Base-by-base conservation (phyloP, 2,329 filamentous ascomycete genomes). In the Akanthomyces lecanii region DNA sequence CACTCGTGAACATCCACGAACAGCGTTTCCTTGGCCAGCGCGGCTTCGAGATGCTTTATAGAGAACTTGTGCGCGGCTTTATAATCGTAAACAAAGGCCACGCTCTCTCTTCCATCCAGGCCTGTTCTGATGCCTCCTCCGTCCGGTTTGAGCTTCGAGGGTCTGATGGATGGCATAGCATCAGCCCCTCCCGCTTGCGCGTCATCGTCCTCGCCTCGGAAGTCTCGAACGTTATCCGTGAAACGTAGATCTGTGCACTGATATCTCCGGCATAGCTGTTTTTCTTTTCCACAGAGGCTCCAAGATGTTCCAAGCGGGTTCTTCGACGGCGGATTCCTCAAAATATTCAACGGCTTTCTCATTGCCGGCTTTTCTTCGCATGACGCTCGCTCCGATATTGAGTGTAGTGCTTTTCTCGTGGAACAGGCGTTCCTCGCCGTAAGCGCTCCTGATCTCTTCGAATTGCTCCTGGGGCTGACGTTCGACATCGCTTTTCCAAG, bases 61-160 rank as follows among this genome's bases (percentile, higher is more conserved):
- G 61, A 47, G n/a, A 63, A n/a, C 53, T 63, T 63, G 23, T 63
- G 45, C 7, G 53, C 33, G 23, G 61, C 53, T 18, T 62, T 62
- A 33, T 62, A 62, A 21, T 62, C 40, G 33, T 47, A 62, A 1
- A 48, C 30, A 40, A 62, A 62, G 45, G 48, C 48, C 14, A 38
- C 7, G 23, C 50, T 62, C 59, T 62, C 25, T 14, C 5, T 33
- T 23, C 45, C 54, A 28, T 52, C 42, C 28, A 52, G 11, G 44
- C 44, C n/a, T 54, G 14, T 61, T 28, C 16, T 14, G 40, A 40
- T 58, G 14, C 42, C 11, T 1, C 11, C 21, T 7, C 55, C 16
- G 18, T 58, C 25, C 25, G 55, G 55, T 28, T 16, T 45, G 40
- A 40, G n/a, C 3, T 55, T 55, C 21, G 30, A 30, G 30, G 30